Percentiles rank a stretch among this genome's conserved stretches.
Conservation (phyloP, 2,329 filamentous ascomycete species). For the Cercospora janseana region DNA sequence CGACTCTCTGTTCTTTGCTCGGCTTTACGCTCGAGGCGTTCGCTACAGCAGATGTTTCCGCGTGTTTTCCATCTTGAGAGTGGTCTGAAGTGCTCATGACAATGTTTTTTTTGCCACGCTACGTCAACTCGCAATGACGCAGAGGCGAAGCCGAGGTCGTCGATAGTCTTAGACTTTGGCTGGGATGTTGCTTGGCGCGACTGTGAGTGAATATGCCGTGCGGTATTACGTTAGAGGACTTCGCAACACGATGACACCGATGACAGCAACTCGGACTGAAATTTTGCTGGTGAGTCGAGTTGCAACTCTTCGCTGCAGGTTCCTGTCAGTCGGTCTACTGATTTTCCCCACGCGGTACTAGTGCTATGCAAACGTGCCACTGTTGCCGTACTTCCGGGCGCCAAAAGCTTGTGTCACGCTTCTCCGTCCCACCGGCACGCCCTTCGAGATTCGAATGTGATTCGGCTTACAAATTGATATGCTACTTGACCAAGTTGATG, state of each 20-base stretch:
- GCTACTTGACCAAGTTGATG: too few relatives aligned
- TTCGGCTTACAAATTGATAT: neutral
- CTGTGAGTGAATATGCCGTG: constrained; percentile 6
- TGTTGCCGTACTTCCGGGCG: constrained; percentile 3
- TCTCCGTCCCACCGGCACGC: neutral
- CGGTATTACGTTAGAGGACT: neutral
- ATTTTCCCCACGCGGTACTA: constrained; percentile 1
- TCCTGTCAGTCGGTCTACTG: neutral
- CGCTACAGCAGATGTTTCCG: too few relatives aligned
- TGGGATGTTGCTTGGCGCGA: constrained; percentile 4
- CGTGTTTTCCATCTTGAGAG: neutral
- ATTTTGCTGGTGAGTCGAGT: neutral
- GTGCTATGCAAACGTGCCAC: constrained; percentile 7
- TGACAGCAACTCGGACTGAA: neutral
- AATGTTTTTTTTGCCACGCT: neutral
- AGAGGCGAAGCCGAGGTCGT: neutral
- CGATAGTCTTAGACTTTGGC: neutral
- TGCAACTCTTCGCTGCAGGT: neutral
- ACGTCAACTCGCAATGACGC: neutral
- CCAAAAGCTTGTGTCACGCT: constrained; percentile 7
- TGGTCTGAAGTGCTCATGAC: constrained; percentile 1
- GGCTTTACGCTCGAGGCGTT: too few relatives aligned
- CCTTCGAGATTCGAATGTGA: neutral
- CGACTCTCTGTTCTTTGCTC: neutral
- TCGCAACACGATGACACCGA: neutral